Evolutionary conservation across 2,329 filamentous ascomycete genomes (phyloP).

Genomic region (Knufia fluminis): DNA sequence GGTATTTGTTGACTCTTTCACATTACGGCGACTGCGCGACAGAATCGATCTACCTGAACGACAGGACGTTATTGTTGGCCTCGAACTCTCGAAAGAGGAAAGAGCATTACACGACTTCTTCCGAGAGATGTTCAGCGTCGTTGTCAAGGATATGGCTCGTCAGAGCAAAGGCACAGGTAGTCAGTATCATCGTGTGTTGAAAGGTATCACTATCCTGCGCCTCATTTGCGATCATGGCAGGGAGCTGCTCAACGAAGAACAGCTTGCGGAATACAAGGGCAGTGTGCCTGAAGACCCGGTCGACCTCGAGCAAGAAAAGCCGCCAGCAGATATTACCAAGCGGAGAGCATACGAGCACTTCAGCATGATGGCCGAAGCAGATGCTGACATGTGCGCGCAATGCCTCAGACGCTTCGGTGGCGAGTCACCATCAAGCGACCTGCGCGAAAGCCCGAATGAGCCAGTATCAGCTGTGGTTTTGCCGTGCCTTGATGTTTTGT

Average conservation of each 20-base stretch:
- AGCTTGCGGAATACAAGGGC: conserved; percentile 70
- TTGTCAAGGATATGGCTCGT: conserved; percentile 65
- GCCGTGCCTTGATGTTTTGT: conserved; percentile 79
- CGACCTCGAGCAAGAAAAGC: conserved; percentile 67
- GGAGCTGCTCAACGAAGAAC: conserved; percentile 76
- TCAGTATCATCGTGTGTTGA: conserved; percentile 84
- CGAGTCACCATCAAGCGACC: conserved; percentile 32
- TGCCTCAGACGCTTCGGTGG: conserved; percentile 57
- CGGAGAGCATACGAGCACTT: conserved; percentile 79
- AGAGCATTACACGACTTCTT: conserved; percentile 74
- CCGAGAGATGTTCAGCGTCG: conserved; percentile 66
- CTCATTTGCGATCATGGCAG: conserved; percentile 90
- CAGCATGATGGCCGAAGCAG: conserved; percentile 71
- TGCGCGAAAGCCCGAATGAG: conserved; percentile 46
- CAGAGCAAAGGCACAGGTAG: conserved; percentile 51
- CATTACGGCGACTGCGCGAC: conserved; percentile 82
- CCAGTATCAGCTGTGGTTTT: conserved; percentile 68
- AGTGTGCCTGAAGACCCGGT: conserved; percentile 79
- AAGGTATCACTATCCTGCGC: conserved; percentile 79
- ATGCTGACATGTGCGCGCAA: conserved; percentile 61
- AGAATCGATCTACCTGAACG: conserved; percentile 73
- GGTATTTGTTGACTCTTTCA: conserved; percentile 87
- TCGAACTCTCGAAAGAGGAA: conserved; percentile 70
- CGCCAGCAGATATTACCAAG: conserved; percentile 49
- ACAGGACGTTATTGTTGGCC: conserved; percentile 60